Evolutionary conservation across 192 early-diverging fungal species (phyloP).

Genomic region (Physocladia obscura): DNA sequence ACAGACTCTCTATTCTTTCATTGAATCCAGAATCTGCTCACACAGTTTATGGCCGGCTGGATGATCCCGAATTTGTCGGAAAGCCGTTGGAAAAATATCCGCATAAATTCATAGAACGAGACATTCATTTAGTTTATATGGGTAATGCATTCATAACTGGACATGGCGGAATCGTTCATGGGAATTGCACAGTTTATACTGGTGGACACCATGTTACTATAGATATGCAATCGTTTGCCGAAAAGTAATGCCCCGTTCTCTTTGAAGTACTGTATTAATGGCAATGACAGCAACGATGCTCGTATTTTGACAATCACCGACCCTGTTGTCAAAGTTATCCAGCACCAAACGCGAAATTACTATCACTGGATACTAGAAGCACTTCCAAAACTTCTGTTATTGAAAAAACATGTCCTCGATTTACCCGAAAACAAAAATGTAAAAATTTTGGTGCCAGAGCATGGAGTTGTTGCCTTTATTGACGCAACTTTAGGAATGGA

Average conservation of each 20-base stretch:
- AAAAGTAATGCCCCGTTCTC: not conserved
- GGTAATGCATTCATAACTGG: conserved; percentile 7
- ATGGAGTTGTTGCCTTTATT: not conserved
- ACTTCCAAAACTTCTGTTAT: conserved; percentile 16
- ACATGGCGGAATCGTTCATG: conserved; percentile 17
- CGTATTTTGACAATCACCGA: not conserved
- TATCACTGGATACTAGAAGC: conserved; percentile 24
- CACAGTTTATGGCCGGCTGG: not conserved
- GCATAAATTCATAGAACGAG: conserved; percentile 2
- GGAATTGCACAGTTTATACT: conserved; percentile 8
- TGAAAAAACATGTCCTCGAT: conserved; percentile 12
- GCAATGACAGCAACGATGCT: not conserved
- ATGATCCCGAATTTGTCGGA: conserved; percentile 19
- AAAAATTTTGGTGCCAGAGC: conserved; percentile 12
- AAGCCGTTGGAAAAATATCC: conserved; percentile 3
- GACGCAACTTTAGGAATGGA: not conserved
- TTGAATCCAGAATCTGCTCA: conserved; percentile 9
- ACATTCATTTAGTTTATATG: conserved; percentile 10
- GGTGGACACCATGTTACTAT: conserved; percentile 15
- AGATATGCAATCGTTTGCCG: conserved; percentile 15
- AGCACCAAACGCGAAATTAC: conserved; percentile 26
- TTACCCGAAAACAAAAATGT: not conserved
- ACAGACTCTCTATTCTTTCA: not conserved
- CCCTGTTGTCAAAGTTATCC: not conserved
- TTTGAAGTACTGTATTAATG: not conserved